phyloP scores from a whole-genome alignment of 768 basidiomycete species.

The Cystobasidium tubakii region DNA sequence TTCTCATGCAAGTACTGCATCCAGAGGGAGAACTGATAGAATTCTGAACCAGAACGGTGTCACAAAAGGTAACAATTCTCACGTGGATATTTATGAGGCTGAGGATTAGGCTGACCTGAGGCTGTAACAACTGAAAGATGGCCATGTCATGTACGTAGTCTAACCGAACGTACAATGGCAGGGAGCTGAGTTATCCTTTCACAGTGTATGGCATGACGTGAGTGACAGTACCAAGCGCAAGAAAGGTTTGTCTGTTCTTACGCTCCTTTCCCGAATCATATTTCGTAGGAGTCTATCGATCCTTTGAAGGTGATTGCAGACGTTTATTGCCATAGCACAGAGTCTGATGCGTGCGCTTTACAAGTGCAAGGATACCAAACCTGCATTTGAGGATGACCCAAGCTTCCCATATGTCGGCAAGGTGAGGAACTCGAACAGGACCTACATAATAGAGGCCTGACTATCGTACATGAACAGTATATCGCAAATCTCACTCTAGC shows the following conservation, averaged over 20 bases:
- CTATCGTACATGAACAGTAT: not conserved
- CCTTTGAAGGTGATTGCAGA: not conserved
- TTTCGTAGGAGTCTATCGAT: constrained; percentile 19
- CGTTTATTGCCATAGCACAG: not conserved
- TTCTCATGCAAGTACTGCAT: no score
- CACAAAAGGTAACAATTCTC: constrained; percentile 36
- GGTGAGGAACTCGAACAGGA: not conserved
- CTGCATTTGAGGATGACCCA: constrained; percentile 25
- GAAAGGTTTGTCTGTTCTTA: no score
- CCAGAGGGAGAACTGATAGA: no score
- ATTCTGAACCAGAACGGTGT: constrained; percentile 7
- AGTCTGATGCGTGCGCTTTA: not conserved
- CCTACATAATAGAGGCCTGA: not conserved
- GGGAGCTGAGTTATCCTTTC: not conserved
- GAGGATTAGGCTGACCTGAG: not conserved
- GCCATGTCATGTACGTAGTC: constrained; percentile 10
- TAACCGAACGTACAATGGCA: not conserved
- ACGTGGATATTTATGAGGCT: no score
- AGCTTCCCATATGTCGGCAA: constrained; percentile 36
- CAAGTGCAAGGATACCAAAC: constrained; percentile 36
- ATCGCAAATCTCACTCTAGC: constrained; percentile 41
- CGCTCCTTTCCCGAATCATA: not conserved
- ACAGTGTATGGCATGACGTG: constrained; percentile 39
- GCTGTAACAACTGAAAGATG: constrained; percentile 4
- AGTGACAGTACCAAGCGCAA: not conserved